phyloP scores from a whole-genome alignment of 2,329 filamentous ascomycete species.

The Elsinoe australis region DNA sequence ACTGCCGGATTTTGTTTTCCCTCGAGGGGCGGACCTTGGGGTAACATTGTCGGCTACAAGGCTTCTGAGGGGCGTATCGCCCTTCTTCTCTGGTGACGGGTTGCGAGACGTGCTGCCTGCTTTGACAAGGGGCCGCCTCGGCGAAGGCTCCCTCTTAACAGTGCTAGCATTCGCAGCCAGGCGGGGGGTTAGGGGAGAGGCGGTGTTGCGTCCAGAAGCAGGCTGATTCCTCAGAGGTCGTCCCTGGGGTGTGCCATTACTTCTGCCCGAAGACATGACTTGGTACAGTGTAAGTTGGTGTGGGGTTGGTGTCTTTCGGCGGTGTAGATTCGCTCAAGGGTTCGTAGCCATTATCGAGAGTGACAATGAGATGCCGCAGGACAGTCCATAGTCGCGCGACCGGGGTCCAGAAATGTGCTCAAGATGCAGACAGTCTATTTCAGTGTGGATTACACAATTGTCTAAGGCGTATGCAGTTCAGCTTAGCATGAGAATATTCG shows the following conservation, averaged over 20 bases:
- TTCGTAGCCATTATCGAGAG: neutral
- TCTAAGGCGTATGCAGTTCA: too few species aligned
- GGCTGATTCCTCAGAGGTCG: neutral
- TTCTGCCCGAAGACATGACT: conserved; percentile 15
- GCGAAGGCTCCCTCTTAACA: conserved; percentile 10
- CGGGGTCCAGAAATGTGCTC: too few species aligned
- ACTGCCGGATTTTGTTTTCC: conserved; percentile 62
- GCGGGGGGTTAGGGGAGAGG: conserved; percentile 23
- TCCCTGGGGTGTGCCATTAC: conserved; percentile 14
- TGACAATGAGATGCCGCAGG: conserved; percentile 1
- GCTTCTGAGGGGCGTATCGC: conserved; percentile 1
- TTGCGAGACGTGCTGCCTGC: conserved; percentile 7
- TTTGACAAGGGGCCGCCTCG: conserved; percentile 14
- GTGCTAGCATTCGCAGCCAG: conserved; percentile 11
- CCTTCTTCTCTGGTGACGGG: conserved; percentile 3
- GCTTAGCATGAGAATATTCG: too few species aligned
- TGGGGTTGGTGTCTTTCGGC: too few species aligned
- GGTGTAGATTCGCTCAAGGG: neutral
- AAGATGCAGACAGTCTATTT: too few species aligned
- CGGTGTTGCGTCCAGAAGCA: conserved; percentile 2
- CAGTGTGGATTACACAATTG: too few species aligned
- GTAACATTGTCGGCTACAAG: conserved; percentile 64
- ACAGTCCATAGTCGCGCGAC: neutral
- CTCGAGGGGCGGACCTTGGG: conserved; percentile 64
- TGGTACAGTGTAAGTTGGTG: neutral